Evolutionary conservation across 306 rosid genomes (phyloP).

Genomic region (Sesbania bispinosa): DNA sequence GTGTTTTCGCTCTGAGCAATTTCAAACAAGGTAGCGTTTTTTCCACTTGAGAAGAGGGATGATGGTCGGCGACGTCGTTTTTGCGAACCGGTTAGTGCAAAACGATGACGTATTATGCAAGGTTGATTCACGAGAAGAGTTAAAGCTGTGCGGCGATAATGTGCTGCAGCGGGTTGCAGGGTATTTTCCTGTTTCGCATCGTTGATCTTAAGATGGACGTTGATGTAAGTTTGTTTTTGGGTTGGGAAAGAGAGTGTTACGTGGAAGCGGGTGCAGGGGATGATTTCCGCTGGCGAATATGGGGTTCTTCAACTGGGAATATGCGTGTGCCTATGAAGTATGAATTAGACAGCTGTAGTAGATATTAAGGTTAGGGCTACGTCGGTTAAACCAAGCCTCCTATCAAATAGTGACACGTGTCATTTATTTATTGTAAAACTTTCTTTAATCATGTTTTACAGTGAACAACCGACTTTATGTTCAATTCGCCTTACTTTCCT

Average conservation of each 20-base stretch:
- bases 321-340: slow-evolving; percentile 26
- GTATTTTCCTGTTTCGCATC: not conserved
- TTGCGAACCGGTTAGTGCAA: not conserved
- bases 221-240: not conserved
- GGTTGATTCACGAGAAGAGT: not conserved
- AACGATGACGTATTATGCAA: slow-evolving; percentile 2
- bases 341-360: slow-evolving; percentile 3
- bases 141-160: not conserved
- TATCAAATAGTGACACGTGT: not conserved
- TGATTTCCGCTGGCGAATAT: not conserved
- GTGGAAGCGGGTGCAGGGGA: slow-evolving; percentile 3
- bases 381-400: slow-evolving; percentile 17
- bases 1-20: not conserved
- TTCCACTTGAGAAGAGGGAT: not conserved
- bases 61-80: slow-evolving; percentile 40
- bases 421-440: too few species aligned
- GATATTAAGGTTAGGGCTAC: slow-evolving; percentile 13
- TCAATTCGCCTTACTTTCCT: too few species aligned
- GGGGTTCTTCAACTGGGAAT: slow-evolving; percentile 7
- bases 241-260: not conserved
- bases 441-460: too few species aligned
- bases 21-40: slow-evolving; percentile 13
- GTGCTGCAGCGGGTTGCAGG: slow-evolving; percentile 5
- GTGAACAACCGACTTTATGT: too few species aligned
- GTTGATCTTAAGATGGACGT: not conserved